Base-by-base conservation (phyloP, 805 yeast genomes). In the Ogataea ramenticola region DNA sequence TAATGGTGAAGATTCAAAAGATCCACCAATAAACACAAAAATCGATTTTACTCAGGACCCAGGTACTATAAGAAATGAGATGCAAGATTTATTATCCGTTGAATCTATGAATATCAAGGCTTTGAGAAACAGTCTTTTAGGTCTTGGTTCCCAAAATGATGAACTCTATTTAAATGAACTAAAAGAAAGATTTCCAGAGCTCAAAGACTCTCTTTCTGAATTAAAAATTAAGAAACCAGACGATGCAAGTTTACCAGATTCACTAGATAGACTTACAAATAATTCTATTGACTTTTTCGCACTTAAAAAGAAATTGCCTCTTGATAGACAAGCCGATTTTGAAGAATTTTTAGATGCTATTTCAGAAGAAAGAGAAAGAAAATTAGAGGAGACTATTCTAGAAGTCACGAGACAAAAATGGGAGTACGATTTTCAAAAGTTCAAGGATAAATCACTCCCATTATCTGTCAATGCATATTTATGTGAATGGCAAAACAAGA, bases 331-430 rank as follows among this genome's bases (percentile, higher is more conserved):
- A 43, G 67, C 63, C 5, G 63, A 67, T 39, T 91, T 90, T 59
- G 85, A 87, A 54, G 68, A 66, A 17, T 74, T 80, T 0, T 63
- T 93, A 40, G 90, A 88, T 49, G 62, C 70, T 2, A 77, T 83
- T 51, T 90, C 93, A 52, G 77, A 75, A 44, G 78, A 77, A 22
- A 77, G 99, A 58, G 96, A 93, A 61, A 68, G 76, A 39, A 74
- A 74, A 27, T 60, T 93, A 29, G 99, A 93, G 62, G 68, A 78
- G 17, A 74, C 84, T 46, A 91, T 96, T 3, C 70, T 86, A 1
- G 90, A 85, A 49, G 90, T 91, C 1, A 95, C 98, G 0, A 79
- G 77, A 49, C 87, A 82, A 55, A 83, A 86, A 60, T 91, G 99
- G 99, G 82, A 79, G 58, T 82, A 80, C 52, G 90, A 82, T 49